phyloP scores from a whole-genome alignment of 2,329 filamentous ascomycete species.

The Knufia petricola region DNA sequence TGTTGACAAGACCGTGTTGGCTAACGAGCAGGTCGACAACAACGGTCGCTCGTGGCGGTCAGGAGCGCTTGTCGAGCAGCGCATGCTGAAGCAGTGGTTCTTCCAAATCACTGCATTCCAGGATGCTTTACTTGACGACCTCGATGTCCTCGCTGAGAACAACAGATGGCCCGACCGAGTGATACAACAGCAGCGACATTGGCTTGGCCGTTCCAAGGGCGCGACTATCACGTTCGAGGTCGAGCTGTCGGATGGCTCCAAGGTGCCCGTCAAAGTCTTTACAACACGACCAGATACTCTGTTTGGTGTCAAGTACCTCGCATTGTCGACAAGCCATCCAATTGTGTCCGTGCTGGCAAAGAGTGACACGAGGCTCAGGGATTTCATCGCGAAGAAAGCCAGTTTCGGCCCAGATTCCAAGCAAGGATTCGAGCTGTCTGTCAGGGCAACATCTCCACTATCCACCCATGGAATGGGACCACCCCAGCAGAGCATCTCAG shows the following conservation, averaged over 20 bases:
- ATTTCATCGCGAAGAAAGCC: slow-evolving; percentile 52
- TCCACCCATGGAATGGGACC: slow-evolving; percentile 45
- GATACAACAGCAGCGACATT: slow-evolving; percentile 73
- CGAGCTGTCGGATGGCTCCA: slow-evolving; percentile 19
- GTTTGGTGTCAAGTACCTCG: slow-evolving; percentile 78
- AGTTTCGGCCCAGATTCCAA: slow-evolving; percentile 49
- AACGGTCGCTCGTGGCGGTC: slow-evolving; percentile 78
- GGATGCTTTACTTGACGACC: slow-evolving; percentile 59
- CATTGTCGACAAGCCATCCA: slow-evolving; percentile 63
- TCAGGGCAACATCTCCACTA: slow-evolving; percentile 56
- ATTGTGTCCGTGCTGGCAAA: slow-evolving; percentile 54
- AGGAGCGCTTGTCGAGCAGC: slow-evolving; percentile 82
- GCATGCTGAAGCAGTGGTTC: slow-evolving; percentile 87
- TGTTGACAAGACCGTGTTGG: slow-evolving; percentile 77
- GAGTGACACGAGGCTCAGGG: slow-evolving; percentile 51
- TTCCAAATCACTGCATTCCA: slow-evolving; percentile 73
- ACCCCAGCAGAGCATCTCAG: slow-evolving; percentile 43
- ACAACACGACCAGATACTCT: slow-evolving; percentile 80
- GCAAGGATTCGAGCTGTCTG: slow-evolving; percentile 56
- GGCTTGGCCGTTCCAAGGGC: slow-evolving; percentile 72
- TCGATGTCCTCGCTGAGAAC: slow-evolving; percentile 54
- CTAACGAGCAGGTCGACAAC: slow-evolving; percentile 82
- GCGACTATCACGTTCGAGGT: slow-evolving; percentile 57
- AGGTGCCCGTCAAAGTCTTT: slow-evolving; percentile 57
- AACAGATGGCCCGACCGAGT: slow-evolving; percentile 75